These are phyloP conservation scores for Erigeron canadensis DNA, from an alignment of 129 eudicot genomes.

Conservation along the genomic window DNA sequence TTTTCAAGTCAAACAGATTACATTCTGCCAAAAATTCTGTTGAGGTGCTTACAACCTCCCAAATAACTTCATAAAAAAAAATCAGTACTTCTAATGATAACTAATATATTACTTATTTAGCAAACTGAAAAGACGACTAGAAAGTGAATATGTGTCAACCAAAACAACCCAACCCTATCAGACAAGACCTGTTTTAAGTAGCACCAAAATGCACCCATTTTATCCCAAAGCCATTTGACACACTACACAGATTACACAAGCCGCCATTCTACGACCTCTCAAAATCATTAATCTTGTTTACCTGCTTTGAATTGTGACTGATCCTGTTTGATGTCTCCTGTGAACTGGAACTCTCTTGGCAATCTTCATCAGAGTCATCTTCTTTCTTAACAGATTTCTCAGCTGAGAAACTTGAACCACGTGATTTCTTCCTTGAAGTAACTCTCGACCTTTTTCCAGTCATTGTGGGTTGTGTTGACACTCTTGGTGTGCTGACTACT, in stretches of 20 bases:
- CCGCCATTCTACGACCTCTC: neutral
- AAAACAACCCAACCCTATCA: neutral
- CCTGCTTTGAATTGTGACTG: slow-evolving; percentile 68
- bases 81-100: neutral
- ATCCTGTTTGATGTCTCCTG: slow-evolving; percentile 62
- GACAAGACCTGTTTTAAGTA: neutral
- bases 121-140: neutral
- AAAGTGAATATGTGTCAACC: neutral
- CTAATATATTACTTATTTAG: neutral
- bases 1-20: neutral
- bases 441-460: slow-evolving; percentile 80
- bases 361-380: slow-evolving; percentile 57
- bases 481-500: slow-evolving; percentile 75
- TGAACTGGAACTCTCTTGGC: slow-evolving; percentile 68
- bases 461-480: slow-evolving; percentile 57
- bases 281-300: slow-evolving; percentile 24
- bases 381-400: slow-evolving; percentile 58
- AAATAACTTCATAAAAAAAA: neutral
- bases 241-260: neutral
- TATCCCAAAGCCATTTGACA: neutral
- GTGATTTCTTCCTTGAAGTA: slow-evolving; percentile 53
- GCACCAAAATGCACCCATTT: neutral
- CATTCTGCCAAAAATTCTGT: neutral
- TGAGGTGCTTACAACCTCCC: neutral
- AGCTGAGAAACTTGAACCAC: slow-evolving; percentile 55